phyloP scores from a whole-genome alignment of 2,329 filamentous ascomycete genomes.

The Fusarium equiseti region DNA sequence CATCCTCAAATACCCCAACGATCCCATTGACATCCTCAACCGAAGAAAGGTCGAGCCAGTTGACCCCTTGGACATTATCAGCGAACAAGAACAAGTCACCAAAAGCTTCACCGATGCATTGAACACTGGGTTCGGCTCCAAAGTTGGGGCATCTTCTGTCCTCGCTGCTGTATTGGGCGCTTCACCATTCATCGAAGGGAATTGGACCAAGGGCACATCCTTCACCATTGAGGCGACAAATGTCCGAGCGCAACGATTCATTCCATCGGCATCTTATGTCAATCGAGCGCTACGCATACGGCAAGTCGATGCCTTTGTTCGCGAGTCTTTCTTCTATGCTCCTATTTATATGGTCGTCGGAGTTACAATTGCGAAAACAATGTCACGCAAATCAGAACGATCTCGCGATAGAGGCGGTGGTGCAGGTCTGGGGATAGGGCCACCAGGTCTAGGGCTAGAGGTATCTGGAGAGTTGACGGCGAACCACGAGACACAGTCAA shows the following conservation, averaged over 20 bases:
- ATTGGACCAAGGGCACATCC: constrained; percentile 1
- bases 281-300: neutral
- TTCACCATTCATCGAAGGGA: constrained; percentile 21
- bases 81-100: constrained; percentile 28
- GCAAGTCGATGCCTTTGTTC: constrained; percentile 3
- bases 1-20: constrained; percentile 26
- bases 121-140: constrained; percentile 13
- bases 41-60: constrained; percentile 13
- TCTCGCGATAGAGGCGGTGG: constrained; percentile 16
- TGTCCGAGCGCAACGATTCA: constrained; percentile 4
- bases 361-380: constrained; percentile 16
- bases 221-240: neutral
- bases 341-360: constrained; percentile 33
- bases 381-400: constrained; percentile 5
- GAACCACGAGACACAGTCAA: constrained; percentile 10
- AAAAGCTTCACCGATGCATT: constrained; percentile 29
- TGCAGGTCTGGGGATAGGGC: constrained; percentile 23
- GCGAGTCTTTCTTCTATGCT: constrained; percentile 24
- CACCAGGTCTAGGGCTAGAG: constrained; percentile 26
- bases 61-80: constrained; percentile 8
- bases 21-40: constrained; percentile 31
- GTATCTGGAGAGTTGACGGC: constrained; percentile 23
- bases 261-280: neutral
- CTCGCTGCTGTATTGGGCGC: constrained; percentile 26
- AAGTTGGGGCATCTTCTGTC: constrained; percentile 24